phyloP scores from a whole-genome alignment of 768 basidiomycete genomes.

The Filobasidium wieringae region DNA sequence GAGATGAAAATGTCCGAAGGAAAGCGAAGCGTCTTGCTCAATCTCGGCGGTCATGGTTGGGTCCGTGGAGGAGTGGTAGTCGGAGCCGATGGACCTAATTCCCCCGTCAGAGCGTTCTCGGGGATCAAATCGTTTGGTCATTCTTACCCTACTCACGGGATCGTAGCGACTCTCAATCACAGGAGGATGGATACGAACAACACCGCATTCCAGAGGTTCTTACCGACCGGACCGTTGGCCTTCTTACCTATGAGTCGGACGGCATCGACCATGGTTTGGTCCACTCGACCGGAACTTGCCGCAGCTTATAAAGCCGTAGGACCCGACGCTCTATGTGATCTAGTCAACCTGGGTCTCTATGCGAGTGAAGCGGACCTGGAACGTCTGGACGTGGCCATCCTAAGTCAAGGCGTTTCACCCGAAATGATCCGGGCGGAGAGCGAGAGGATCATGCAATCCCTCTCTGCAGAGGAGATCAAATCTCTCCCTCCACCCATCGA shows the following conservation, averaged over 20 bases:
- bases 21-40: conserved; percentile 68
- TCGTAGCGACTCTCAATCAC: conserved; percentile 80
- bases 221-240: conserved; percentile 88
- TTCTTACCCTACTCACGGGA: conserved; percentile 75
- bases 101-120: conserved; percentile 78
- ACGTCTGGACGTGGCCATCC: conserved; percentile 21
- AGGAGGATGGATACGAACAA: conserved; percentile 52
- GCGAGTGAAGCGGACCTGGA: conserved; percentile 27
- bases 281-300: conserved; percentile 65
- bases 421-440: conserved; percentile 1
- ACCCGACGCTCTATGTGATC: conserved; percentile 51
- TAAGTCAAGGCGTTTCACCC: conserved; percentile 4
- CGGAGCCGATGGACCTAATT: conserved; percentile 91
- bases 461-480: neutral
- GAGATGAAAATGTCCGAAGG: conserved; percentile 51
- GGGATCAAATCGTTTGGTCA: conserved; percentile 80
- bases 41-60: conserved; percentile 55
- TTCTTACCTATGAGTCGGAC: conserved; percentile 77
- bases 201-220: conserved; percentile 84
- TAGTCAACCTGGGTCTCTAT: conserved; percentile 88
- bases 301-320: conserved; percentile 57
- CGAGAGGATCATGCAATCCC: neutral
- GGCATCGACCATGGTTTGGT: conserved; percentile 85
- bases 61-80: conserved; percentile 69
- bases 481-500: conserved; percentile 61